These are phyloP conservation scores for Nemania abortiva DNA, from an alignment of 2,329 filamentous ascomycete genomes.

Conservation along the genomic window DNA sequence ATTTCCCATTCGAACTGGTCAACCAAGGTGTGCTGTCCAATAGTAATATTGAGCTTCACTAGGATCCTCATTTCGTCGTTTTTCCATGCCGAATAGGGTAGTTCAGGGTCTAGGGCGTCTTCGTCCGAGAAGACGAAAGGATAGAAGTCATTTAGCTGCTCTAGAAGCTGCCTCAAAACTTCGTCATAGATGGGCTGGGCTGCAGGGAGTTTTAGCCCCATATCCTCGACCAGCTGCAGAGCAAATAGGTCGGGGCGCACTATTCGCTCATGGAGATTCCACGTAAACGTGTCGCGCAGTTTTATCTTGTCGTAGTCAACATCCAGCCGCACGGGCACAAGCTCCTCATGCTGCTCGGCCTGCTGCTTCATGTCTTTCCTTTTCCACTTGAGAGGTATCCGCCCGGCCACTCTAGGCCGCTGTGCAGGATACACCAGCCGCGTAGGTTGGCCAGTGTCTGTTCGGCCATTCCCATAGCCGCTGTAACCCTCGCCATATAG, in stretches of 20 bases:
- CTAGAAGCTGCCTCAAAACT: conserved; percentile 77
- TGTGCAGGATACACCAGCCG: conserved; percentile 83
- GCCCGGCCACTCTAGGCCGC: conserved; percentile 80
- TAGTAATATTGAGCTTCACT: conserved; percentile 97
- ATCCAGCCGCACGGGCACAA: conserved; percentile 91
- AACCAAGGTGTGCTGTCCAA: conserved; percentile 91
- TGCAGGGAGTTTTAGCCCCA: conserved; percentile 81
- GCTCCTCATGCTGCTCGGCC: conserved; percentile 89
- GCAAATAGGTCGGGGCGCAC: conserved; percentile 85
- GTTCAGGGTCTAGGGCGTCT: conserved; percentile 87
- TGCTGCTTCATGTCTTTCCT: conserved; percentile 86
- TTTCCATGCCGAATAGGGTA: conserved; percentile 94
- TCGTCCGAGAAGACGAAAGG: conserved; percentile 92
- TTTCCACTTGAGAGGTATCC: conserved; percentile 77
- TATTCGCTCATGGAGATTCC: conserved; percentile 94
- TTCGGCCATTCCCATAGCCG: conserved; percentile 89
- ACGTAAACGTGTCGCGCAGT: conserved; percentile 96
- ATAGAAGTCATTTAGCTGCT: conserved; percentile 93
- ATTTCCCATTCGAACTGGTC: conserved; percentile 99
- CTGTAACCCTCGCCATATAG: conserved; percentile 82
- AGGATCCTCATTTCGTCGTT: conserved; percentile 99
- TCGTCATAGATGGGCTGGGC: conserved; percentile 72
- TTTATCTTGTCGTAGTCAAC: conserved; percentile 97
- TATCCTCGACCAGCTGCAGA: conserved; percentile 89
- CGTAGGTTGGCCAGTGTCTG: conserved; percentile 75